Percentiles rank a stretch among this genome's conserved stretches.
phyloP scores from a whole-genome alignment of 176 grass and related monocot species.

The Bromus sterilis region DNA sequence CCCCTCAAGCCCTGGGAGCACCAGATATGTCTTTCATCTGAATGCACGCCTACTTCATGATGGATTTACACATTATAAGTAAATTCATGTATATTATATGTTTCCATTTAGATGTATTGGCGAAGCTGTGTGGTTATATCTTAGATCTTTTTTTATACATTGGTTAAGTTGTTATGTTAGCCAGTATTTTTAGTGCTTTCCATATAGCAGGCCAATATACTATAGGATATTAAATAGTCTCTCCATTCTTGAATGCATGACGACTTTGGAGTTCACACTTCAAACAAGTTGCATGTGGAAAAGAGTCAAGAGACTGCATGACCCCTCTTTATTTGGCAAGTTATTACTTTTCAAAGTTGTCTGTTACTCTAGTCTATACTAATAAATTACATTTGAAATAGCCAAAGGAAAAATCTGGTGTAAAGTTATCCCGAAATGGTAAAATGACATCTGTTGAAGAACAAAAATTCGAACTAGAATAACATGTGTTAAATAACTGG shows the following conservation, averaged over 20 bases:
- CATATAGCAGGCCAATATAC: background rate
- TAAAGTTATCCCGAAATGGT: background rate
- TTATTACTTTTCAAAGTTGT: background rate
- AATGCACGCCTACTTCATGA: background rate
- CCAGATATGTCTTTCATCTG: background rate
- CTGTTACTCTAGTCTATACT: background rate
- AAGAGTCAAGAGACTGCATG: background rate
- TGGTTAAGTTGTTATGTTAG: background rate
- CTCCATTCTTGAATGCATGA: background rate
- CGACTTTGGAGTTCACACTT: background rate
- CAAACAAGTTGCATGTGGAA: background rate
- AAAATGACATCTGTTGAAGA: background rate
- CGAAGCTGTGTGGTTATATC: background rate
- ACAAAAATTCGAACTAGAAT: background rate
- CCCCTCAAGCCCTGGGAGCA: background rate
- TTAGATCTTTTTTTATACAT: background rate
- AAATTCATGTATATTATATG: background rate
- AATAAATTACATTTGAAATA: background rate
- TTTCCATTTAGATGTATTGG: slow-evolving; percentile 9
- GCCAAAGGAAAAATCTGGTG: background rate
- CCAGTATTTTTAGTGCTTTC: background rate
- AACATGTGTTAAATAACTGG: background rate
- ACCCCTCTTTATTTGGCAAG: background rate
- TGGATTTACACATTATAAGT: background rate
- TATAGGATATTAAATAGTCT: background rate